Percentiles rank a stretch among this genome's conserved stretches.
Conservation (phyloP, 1,139 yeast species). For the Nakaseomyces delphensis region DNA sequence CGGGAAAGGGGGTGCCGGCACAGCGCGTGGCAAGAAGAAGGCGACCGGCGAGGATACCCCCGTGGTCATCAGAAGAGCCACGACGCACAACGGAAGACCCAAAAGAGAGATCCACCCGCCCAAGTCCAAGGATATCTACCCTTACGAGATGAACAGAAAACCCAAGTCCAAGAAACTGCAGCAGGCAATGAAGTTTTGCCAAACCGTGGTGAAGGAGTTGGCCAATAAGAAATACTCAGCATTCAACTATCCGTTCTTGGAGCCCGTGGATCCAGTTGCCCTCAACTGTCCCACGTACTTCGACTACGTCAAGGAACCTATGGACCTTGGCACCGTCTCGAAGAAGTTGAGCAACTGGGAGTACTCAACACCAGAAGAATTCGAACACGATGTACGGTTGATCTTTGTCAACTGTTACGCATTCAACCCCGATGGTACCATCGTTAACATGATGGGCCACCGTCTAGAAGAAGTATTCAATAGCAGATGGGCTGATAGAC, state of each 20-base stretch:
- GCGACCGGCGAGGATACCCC: slow-evolving; percentile 26
- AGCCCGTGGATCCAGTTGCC: slow-evolving; percentile 94
- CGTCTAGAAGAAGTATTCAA: slow-evolving; percentile 78
- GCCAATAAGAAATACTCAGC: slow-evolving; percentile 73
- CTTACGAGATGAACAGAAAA: slow-evolving; percentile 55
- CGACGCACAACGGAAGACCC: slow-evolving; percentile 60
- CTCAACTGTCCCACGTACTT: slow-evolving; percentile 84
- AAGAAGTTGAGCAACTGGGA: slow-evolving; percentile 75
- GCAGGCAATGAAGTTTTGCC: slow-evolving; percentile 81
- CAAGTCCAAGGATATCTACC: slow-evolving; percentile 76
- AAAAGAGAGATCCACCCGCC: slow-evolving; percentile 97
- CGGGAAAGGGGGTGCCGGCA: slow-evolving; percentile 12
- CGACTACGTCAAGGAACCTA: slow-evolving; percentile 80
- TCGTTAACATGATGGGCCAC: slow-evolving; percentile 93
- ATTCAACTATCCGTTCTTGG: slow-evolving; percentile 81
- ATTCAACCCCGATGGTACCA: slow-evolving; percentile 93
- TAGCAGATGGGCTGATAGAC: slow-evolving; percentile 83
- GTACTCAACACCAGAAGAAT: slow-evolving; percentile 82
- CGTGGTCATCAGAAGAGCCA: slow-evolving; percentile 50
- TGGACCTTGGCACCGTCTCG: slow-evolving; percentile 87
- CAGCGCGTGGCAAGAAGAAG: slow-evolving; percentile 13
- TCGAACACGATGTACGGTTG: slow-evolving; percentile 71
- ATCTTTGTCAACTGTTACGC: slow-evolving; percentile 83
- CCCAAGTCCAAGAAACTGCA: slow-evolving; percentile 91
- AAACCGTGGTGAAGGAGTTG: slow-evolving; percentile 73